Evolutionary conservation across 1,284 basidiomycete species (phyloP), one percentile per base, ranked within the genome.

Genomic region (Termitomyces sp.): DNA sequence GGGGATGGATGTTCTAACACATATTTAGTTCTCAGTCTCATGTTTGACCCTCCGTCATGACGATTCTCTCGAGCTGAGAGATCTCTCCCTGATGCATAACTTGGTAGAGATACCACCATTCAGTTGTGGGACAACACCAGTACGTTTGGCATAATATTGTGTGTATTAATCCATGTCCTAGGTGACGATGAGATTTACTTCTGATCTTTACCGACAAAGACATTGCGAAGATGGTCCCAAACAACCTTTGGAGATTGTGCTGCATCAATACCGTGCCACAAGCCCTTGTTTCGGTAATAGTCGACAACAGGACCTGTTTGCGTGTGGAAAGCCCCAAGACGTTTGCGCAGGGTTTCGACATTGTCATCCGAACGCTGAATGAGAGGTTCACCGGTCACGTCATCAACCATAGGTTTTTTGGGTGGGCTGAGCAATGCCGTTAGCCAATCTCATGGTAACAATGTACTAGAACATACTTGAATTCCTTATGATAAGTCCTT

Each of bases 241-340:
- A 98, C 95, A 54, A 97, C 80, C 57, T 78, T 81, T 14, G 96
- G 96, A 40, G 86, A 83, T 75, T 98, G 96, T 26, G 94, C 89
- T 53, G 94, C 96, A 67, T 99, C 96, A 60, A 99, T 81, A 41
- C 87, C 88, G 51, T 80, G 76, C 92, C 92, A 96, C 49, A 96
- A 80, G 46, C 91, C 88, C 65, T 93, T 88, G 62, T 81, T 79
- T 72, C 89, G 91, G 83, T 99, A 99, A 78, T 97, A 97, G 50
- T 93, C 93, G n/a, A 94, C 90, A 26, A 99, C 96, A 30, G 95
- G 94, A 3, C 88, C 89, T 19, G 96, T 99, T 72, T 97, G 94
- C 49, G 79, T 72, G 77, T 98, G 96, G 80, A 91, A 98, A 11
- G 91, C 85, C 7, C 69, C 64, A 50, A 99, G 78, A 46, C 96